Percentiles rank a stretch among this genome's conserved stretches.
phyloP scores from a whole-genome alignment of 2,329 filamentous ascomycete species.

The Paradendryphiella salina region DNA sequence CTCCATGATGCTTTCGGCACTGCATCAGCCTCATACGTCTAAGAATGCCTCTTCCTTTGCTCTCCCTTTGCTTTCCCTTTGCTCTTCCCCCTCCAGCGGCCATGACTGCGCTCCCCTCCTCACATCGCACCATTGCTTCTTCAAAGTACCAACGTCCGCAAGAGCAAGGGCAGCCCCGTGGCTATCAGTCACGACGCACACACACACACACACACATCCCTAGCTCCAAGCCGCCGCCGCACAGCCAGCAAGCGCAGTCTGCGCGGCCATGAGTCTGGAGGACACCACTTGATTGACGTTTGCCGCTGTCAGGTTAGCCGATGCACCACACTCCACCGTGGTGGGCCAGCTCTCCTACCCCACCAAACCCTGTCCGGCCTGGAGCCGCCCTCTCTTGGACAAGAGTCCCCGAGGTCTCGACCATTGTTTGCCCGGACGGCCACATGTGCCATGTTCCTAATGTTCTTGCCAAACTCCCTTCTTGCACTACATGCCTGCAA shows the following conservation, averaged over 20 bases:
- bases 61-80: too few species aligned
- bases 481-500: slow-evolving; percentile 2
- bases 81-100: background rate
- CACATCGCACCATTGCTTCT: background rate
- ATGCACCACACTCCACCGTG: background rate
- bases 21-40: slow-evolving; percentile 11
- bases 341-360: slow-evolving; percentile 6
- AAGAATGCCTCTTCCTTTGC: background rate
- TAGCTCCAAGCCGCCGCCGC: too few species aligned
- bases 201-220: too few species aligned
- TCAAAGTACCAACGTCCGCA: slow-evolving; percentile 1
- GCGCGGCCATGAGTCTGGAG: too few species aligned
- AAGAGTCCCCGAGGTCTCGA: slow-evolving; percentile 4
- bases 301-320: slow-evolving; percentile 2
- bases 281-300: slow-evolving; percentile 2
- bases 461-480: background rate
- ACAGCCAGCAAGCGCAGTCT: too few species aligned
- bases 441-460: background rate
- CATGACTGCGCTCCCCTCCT: slow-evolving; percentile 3
- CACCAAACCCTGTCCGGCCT: slow-evolving; percentile 9
- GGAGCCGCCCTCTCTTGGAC: slow-evolving; percentile 3
- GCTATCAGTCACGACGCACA: background rate
- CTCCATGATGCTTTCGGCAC: slow-evolving; percentile 6
- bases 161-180: slow-evolving; percentile 8
- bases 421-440: background rate